Conservation (phyloP, 129 eudicot genomes). For the Flaveria sonorensis region DNA sequence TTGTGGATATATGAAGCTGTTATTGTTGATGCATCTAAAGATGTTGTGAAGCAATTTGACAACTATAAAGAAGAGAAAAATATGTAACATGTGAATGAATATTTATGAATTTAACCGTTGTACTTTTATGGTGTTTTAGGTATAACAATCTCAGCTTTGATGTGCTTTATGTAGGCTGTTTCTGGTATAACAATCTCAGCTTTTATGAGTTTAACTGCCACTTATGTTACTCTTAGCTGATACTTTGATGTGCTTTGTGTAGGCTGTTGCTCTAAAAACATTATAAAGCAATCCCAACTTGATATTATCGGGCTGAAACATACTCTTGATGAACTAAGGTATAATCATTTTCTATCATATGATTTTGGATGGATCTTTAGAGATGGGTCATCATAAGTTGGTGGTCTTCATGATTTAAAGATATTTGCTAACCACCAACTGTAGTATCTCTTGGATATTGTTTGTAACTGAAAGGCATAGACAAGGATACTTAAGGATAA, state of each 20-base stretch:
- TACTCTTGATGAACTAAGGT: constrained; percentile 76
- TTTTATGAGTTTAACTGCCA: too few relatives aligned
- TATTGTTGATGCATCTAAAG: too few relatives aligned
- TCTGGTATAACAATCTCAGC: too few relatives aligned
- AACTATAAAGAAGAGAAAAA: too few relatives aligned
- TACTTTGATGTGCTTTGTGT: constrained; percentile 28
- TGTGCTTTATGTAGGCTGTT: too few relatives aligned
- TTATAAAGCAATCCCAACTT: constrained; percentile 80
- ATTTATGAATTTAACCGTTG: too few relatives aligned
- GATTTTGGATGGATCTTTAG: constrained; percentile 8
- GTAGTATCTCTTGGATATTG: constrained; percentile 12
- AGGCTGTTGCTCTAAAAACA: constrained; percentile 88
- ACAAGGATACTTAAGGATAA: constrained; percentile 1
- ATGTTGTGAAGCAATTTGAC: too few relatives aligned
- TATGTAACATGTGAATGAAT: too few relatives aligned
- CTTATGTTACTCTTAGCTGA: constrained; percentile 21
- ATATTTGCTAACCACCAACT: constrained; percentile 15
- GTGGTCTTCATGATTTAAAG: constrained; percentile 6
- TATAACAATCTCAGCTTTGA: too few relatives aligned
- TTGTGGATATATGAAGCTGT: too few relatives aligned
- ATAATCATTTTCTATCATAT: constrained; percentile 8
- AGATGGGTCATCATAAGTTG: not conserved
- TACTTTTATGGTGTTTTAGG: too few relatives aligned
- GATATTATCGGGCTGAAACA: constrained; percentile 81
- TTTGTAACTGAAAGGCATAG: constrained; percentile 64